Percentiles rank a stretch among this genome's conserved stretches.
These are phyloP conservation scores for Achaetomium macrosporum DNA, from an alignment of 2,329 filamentous ascomycete species.

Conservation along the genomic window DNA sequence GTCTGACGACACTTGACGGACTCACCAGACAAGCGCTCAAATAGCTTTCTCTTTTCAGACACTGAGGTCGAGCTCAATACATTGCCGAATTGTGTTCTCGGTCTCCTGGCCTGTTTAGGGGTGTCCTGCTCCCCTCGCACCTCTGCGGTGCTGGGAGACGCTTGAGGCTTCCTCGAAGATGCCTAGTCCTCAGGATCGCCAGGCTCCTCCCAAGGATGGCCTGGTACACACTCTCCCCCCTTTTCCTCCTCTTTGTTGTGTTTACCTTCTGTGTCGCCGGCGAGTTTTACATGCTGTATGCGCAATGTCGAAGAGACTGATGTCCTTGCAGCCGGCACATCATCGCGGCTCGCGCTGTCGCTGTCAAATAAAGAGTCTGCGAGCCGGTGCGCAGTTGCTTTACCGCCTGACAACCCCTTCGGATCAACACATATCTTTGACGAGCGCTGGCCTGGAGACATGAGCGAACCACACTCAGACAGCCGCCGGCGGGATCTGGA, in stretches of 20 bases:
- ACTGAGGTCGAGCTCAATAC: slow-evolving; percentile 27
- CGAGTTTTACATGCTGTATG: too few species aligned
- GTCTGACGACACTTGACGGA: neutral
- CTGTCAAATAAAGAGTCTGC: too few species aligned
- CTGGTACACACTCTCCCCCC: neutral
- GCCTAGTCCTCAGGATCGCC: neutral
- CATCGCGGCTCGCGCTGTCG: too few species aligned
- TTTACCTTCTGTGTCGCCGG: neutral
- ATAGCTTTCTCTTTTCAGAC: slow-evolving; percentile 29
- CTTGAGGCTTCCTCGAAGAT: neutral
- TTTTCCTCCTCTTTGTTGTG: neutral
- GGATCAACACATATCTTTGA: too few species aligned
- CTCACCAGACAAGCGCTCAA: slow-evolving; percentile 29
- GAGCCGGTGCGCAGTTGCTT: too few species aligned
- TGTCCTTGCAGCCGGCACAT: too few species aligned
- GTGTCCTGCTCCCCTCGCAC: neutral
- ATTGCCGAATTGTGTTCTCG: neutral
- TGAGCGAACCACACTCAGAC: neutral
- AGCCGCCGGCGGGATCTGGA: neutral
- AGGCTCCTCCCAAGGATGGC: neutral
- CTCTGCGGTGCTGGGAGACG: neutral
- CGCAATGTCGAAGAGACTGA: too few species aligned
- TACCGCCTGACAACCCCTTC: too few species aligned
- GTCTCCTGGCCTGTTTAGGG: neutral
- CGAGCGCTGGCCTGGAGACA: neutral